A percentile compares a stretch with the other conserved stretches of the same genome.
phyloP scores from a whole-genome alignment of 2,329 filamentous ascomycete species.

The Plenodomus lindquistii region DNA sequence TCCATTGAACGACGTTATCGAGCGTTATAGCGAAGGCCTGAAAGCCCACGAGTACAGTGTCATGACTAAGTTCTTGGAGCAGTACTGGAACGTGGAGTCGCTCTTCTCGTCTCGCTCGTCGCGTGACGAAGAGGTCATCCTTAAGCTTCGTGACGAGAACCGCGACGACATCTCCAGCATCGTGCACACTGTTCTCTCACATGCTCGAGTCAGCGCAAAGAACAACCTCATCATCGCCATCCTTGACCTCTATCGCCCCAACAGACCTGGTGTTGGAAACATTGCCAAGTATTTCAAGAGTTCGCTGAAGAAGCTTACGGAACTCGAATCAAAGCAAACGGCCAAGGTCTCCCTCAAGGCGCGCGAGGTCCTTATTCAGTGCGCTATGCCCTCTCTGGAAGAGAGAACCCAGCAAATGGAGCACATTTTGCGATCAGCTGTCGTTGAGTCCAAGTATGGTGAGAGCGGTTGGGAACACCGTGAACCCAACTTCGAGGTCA shows the following conservation, averaged over 20 bases:
- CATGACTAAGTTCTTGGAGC: constrained; percentile 76
- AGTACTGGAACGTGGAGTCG: constrained; percentile 82
- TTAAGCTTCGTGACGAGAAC: constrained; percentile 93
- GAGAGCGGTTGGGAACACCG: constrained; percentile 97
- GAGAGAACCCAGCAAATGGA: constrained; percentile 97
- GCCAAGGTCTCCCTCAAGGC: constrained; percentile 98
- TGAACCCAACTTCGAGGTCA: constrained; percentile 83
- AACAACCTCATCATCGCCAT: constrained; percentile 91
- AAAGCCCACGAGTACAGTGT: constrained; percentile 88
- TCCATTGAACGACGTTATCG: constrained; percentile 77
- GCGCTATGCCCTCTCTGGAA: constrained; percentile 91
- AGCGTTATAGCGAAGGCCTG: constrained; percentile 81
- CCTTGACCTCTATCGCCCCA: constrained; percentile 90
- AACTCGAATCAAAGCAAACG: constrained; percentile 82
- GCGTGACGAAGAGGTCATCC: constrained; percentile 90
- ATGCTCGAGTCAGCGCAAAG: constrained; percentile 90
- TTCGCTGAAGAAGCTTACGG: constrained; percentile 81
- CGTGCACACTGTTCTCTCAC: constrained; percentile 86
- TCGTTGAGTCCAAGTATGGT: constrained; percentile 95
- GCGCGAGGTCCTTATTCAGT: constrained; percentile 95
- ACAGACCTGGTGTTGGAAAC: constrained; percentile 87
- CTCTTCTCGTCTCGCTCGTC: constrained; percentile 83
- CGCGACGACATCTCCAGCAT: constrained; percentile 88
- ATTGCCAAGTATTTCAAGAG: constrained; percentile 85
- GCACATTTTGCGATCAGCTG: constrained; percentile 93